Evolutionary conservation across 148 eudicot genomes (phyloP).

Genomic region (Tetragonia tetragonoides): DNA sequence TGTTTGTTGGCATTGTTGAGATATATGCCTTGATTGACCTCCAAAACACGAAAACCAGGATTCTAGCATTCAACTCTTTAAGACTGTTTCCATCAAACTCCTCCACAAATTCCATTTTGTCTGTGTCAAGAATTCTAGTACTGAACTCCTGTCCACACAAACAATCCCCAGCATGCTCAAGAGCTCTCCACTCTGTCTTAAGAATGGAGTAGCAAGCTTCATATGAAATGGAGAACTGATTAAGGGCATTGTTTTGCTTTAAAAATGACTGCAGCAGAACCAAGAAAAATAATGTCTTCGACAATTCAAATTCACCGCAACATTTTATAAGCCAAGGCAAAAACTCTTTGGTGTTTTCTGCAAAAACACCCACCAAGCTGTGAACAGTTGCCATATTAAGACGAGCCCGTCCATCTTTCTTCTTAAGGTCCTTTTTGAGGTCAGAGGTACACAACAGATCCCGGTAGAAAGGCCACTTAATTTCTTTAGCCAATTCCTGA

Average conservation of each 20-base stretch:
- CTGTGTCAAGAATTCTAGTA: constrained; percentile 41
- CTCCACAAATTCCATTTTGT: constrained; percentile 44
- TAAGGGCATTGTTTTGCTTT: constrained; percentile 31
- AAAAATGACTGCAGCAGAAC: constrained; percentile 56
- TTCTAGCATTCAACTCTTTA: constrained; percentile 51
- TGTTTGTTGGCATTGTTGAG: constrained; percentile 39
- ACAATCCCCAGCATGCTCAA: constrained; percentile 33
- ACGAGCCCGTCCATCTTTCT: constrained; percentile 39
- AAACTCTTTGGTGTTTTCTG: constrained; percentile 36
- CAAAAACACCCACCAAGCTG: constrained; percentile 49
- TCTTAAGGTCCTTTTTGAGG: constrained; percentile 36
- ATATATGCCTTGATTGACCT: constrained; percentile 46
- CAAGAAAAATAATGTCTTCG: constrained; percentile 65
- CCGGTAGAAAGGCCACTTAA: constrained; percentile 69
- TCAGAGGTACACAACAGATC: constrained; percentile 39
- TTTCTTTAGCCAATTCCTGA: constrained; percentile 47
- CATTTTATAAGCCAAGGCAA: constrained; percentile 71
- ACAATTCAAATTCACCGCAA: constrained; percentile 46
- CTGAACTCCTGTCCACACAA: constrained; percentile 43
- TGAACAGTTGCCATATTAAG: constrained; percentile 49
- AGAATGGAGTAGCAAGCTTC: constrained; percentile 52
- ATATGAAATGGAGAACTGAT: constrained; percentile 31
- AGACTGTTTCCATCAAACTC: constrained; percentile 37
- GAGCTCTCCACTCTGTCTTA: constrained; percentile 50
- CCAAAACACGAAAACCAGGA: constrained; percentile 65